These are phyloP conservation scores for Tuber indicum DNA, from an alignment of 495 filamentous ascomycete genomes.

Conservation along the genomic window DNA sequence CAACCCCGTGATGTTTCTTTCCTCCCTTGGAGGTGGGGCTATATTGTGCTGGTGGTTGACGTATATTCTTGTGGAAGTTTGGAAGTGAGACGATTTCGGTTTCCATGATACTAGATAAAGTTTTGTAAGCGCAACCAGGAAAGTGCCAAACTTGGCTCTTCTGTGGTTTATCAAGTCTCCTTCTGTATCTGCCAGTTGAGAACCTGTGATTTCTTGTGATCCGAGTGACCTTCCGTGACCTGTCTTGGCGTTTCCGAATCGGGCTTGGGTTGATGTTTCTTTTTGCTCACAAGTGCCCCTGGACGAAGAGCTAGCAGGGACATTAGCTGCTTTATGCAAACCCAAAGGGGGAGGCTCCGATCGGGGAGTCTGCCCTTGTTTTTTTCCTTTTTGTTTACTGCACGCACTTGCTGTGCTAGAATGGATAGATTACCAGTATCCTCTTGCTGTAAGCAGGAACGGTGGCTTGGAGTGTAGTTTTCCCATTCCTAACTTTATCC, in stretches of 20 bases:
- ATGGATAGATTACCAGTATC: neutral
- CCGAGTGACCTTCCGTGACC: neutral
- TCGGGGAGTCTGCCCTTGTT: neutral
- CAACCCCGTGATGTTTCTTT: neutral
- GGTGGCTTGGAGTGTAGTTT: neutral
- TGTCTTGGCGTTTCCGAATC: neutral
- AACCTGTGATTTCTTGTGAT: neutral
- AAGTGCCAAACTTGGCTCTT: too few species aligned
- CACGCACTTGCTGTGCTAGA: neutral
- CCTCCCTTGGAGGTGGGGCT: neutral
- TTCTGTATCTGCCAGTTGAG: neutral
- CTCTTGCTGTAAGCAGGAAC: neutral
- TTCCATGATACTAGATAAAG: too few species aligned
- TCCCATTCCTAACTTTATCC: neutral
- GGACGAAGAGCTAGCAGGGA: neutral
- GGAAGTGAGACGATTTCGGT: neutral
- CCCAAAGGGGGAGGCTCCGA: neutral
- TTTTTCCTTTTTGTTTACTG: neutral
- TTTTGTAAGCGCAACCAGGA: too few species aligned
- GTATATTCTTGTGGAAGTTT: slow-evolving; percentile 14
- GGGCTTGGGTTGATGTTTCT: neutral
- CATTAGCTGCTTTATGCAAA: neutral
- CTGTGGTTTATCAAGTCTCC: neutral
- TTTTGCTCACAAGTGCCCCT: neutral
- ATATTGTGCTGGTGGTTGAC: neutral